Evolutionary conservation across 2,329 filamentous ascomycete species (phyloP), one percentile per base, ranked within the genome.

Genomic region (Knufia petricola): DNA sequence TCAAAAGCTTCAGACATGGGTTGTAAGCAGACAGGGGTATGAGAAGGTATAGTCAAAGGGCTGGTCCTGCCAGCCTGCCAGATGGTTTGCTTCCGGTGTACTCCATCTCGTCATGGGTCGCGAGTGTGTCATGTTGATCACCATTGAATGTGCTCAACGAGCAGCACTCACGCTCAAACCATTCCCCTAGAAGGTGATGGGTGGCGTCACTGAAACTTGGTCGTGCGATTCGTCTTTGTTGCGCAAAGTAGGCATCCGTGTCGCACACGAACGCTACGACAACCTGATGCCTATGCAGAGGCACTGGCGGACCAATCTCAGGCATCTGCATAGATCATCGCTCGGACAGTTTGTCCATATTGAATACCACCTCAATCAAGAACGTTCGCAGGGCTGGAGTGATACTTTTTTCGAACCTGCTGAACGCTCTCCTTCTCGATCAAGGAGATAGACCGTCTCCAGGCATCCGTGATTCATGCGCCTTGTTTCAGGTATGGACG

Each of bases 201-300:
- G 44, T 47, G 44, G 44, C 44, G 32, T 30, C 24, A 28, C 44
- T 47, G 44, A 47, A 47, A 47, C 44, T 39, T 47, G 44, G 44
- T 39, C 26, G 44, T 47, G 34, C 26, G 34, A 20, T 44, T 47
- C 13, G 6, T 31, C 44, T 47, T 47, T 47, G 44, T 47, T 26
- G 32, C 23, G 44, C 44, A 47, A 47, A 39, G 44, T 39, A 47
- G 44, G 44, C 32, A 47, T 37, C 44, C 44, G 34, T 39, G 44
- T 47, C 15, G 34, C 21, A 47, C 44, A 47, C 23, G 44, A 47
- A 39, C 44, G 21, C 32, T 36, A 36, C 43, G 34, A 47, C 44
- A 47, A 47, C 44, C 44, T 47, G 31, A 47, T 47, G 44, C 21
- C 23, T 47, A n/a, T 47, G 44, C 44, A 38, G 26, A 17, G 36